Conservation (phyloP, 805 yeast species). For the Pichia nanzhaoensis region DNA sequence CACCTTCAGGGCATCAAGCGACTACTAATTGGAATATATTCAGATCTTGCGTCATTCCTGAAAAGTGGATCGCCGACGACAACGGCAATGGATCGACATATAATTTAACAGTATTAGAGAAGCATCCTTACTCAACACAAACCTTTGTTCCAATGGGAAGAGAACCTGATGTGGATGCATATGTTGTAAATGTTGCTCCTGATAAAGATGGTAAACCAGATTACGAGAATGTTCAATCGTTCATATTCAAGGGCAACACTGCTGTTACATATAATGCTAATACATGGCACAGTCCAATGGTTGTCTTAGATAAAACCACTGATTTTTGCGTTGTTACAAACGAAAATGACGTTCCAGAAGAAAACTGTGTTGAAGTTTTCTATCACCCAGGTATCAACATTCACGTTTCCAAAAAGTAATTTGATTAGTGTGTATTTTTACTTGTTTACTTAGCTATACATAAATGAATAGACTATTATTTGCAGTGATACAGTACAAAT, state of each 20-base stretch:
- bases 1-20: constrained; percentile 42
- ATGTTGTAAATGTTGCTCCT: constrained; percentile 73
- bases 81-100: constrained; percentile 28
- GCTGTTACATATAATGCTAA: constrained; percentile 84
- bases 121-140: constrained; percentile 87
- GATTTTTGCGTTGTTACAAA: constrained; percentile 88
- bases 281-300: constrained; percentile 97
- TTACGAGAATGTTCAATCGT: constrained; percentile 54
- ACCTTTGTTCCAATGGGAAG: constrained; percentile 90
- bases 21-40: constrained; percentile 77
- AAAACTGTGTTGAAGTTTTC: constrained; percentile 77
- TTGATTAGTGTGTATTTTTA: background rate
- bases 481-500: background rate
- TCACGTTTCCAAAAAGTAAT: constrained; percentile 17
- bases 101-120: constrained; percentile 64
- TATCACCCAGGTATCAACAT: constrained; percentile 52
- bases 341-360: constrained; percentile 73
- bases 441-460: background rate
- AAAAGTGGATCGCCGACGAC: constrained; percentile 34
- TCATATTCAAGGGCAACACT: constrained; percentile 73
- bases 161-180: constrained; percentile 41
- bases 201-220: constrained; percentile 49
- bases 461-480: background rate
- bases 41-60: constrained; percentile 72
- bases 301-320: constrained; percentile 56